A percentile compares a stretch with the other conserved stretches of the same genome.
Conservation (phyloP, 2,329 filamentous ascomycete genomes). For the Tolypocladium sp. region DNA sequence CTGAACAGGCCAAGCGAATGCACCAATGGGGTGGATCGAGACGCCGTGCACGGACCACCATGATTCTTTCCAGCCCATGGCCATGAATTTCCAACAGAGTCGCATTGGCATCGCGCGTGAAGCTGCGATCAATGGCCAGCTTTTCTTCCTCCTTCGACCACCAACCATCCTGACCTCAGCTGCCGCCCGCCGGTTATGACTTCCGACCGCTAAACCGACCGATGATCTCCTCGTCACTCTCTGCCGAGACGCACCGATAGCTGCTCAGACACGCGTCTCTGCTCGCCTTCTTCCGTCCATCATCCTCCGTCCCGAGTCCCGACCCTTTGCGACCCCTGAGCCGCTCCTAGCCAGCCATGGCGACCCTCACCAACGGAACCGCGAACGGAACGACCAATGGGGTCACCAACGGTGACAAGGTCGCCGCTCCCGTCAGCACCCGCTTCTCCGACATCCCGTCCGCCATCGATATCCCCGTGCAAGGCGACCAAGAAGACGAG, state of each 20-base stretch:
- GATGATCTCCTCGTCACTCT: slow-evolving; percentile 18
- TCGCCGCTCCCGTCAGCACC: slow-evolving; percentile 33
- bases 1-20: neutral
- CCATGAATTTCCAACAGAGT: neutral
- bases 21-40: neutral
- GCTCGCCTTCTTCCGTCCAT: neutral
- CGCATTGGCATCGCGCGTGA: neutral
- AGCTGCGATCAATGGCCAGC: neutral
- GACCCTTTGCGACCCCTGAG: neutral
- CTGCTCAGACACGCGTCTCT: slow-evolving; percentile 19
- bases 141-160: neutral
- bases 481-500: slow-evolving; percentile 57
- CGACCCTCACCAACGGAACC: slow-evolving; percentile 31
- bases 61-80: neutral
- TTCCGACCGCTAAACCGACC: slow-evolving; percentile 10
- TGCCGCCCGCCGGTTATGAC: slow-evolving; percentile 12
- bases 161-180: neutral
- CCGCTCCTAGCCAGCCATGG: slow-evolving; percentile 24
- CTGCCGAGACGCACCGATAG: slow-evolving; percentile 20
- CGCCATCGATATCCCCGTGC: slow-evolving; percentile 57
- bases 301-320: neutral
- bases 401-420: slow-evolving; percentile 26
- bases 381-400: slow-evolving; percentile 26
- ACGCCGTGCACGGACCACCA: neutral
- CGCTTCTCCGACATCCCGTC: slow-evolving; percentile 57